Conservation (phyloP, 2,329 filamentous ascomycete species). For the Truncatella angustata region DNA sequence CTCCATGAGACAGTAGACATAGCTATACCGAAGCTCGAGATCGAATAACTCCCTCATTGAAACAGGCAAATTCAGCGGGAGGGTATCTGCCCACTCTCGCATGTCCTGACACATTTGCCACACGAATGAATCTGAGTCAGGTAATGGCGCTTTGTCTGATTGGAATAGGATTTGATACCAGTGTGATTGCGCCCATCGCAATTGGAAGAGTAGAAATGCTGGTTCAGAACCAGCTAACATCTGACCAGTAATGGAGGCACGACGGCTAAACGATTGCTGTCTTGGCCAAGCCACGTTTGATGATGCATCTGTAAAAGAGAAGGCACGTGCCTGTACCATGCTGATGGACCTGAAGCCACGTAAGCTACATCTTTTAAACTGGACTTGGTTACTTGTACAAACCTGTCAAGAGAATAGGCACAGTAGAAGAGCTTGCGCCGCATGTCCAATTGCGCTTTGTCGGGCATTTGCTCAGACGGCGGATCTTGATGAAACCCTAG, state of each 20-base stretch:
- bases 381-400: slow-evolving; percentile 21
- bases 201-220: slow-evolving; percentile 74
- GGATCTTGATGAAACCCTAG: slow-evolving; percentile 92
- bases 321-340: slow-evolving; percentile 81
- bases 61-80: slow-evolving; percentile 63
- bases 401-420: slow-evolving; percentile 87
- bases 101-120: slow-evolving; percentile 76
- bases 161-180: slow-evolving; percentile 92
- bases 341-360: slow-evolving; percentile 58
- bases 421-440: slow-evolving; percentile 86
- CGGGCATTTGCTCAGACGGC: slow-evolving; percentile 64
- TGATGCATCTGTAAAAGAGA: slow-evolving; percentile 91
- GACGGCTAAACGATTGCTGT: slow-evolving; percentile 39
- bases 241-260: slow-evolving; percentile 39
- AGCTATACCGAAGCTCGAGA: slow-evolving; percentile 86
- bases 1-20: slow-evolving; percentile 83
- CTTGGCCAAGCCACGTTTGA: slow-evolving; percentile 77
- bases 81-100: slow-evolving; percentile 77
- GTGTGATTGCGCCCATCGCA: slow-evolving; percentile 80
- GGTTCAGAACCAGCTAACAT: slow-evolving; percentile 60
- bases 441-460: slow-evolving; percentile 70
- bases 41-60: slow-evolving; percentile 76
- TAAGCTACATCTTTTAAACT: background rate
- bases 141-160: slow-evolving; percentile 65
- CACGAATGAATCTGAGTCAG: slow-evolving; percentile 68